Evolutionary conservation across 2,329 filamentous ascomycete genomes (phyloP).

Genomic region (Talaromyces funiculosus): DNA sequence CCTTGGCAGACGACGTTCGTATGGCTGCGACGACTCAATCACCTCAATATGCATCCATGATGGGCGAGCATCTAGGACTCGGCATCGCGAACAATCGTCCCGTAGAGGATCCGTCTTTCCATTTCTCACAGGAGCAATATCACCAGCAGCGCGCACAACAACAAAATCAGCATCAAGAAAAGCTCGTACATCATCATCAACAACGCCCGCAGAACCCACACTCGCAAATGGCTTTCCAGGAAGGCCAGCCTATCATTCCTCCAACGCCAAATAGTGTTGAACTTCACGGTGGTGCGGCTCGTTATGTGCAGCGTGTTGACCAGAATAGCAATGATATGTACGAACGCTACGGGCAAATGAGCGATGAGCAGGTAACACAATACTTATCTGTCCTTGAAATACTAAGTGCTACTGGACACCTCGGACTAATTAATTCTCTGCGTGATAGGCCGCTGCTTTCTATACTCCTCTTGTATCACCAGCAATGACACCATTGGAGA

Average conservation of each 20-base stretch:
- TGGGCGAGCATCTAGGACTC: conserved; percentile 32
- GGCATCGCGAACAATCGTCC: conserved; percentile 21
- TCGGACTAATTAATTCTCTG: conserved; percentile 15
- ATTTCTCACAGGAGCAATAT: conserved; percentile 23
- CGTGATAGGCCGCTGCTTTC: conserved; percentile 35
- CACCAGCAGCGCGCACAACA: conserved; percentile 23
- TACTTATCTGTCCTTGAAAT: neutral
- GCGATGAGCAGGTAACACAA: conserved; percentile 39
- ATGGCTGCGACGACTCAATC: conserved; percentile 22
- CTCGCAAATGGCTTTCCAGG: conserved; percentile 20
- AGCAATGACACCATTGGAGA: conserved; percentile 46
- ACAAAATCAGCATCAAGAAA: conserved; percentile 20
- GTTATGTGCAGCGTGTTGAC: conserved; percentile 37
- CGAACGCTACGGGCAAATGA: conserved; percentile 39
- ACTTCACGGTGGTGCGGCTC: conserved; percentile 39
- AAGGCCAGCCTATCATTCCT: conserved; percentile 35
- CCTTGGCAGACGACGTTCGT: conserved; percentile 24
- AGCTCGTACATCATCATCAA: conserved; percentile 22
- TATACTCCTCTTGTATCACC: conserved; percentile 48
- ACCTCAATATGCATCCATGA: conserved; percentile 25
- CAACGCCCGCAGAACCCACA: conserved; percentile 22
- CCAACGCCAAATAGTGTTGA: conserved; percentile 47
- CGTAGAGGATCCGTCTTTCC: conserved; percentile 20
- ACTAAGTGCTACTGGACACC: neutral
- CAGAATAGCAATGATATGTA: conserved; percentile 36